These are phyloP conservation scores for Aethionema arabicum DNA, from an alignment of 345 rosid genomes.

Conservation along the genomic window DNA sequence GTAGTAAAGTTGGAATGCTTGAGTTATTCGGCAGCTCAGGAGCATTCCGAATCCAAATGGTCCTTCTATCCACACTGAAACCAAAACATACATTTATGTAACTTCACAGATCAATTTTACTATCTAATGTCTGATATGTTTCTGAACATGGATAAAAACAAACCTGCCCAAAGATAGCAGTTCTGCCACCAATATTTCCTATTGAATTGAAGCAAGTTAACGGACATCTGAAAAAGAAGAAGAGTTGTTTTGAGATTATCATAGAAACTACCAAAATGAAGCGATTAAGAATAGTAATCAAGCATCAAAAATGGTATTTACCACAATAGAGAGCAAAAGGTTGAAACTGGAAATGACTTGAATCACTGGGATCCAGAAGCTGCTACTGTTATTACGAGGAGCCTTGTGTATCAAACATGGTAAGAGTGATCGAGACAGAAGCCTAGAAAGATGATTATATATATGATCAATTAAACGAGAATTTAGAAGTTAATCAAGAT, in stretches of 20 bases:
- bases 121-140: neutral
- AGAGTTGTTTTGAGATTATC: neutral
- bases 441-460: no score
- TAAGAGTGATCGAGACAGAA: conserved; percentile 49
- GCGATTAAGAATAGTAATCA: neutral
- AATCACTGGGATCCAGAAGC: conserved; percentile 84
- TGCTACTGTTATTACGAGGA: conserved; percentile 72
- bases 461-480: conserved; percentile 6
- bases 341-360: conserved; percentile 79
- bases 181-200: conserved; percentile 66
- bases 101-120: neutral
- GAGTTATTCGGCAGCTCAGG: conserved; percentile 80
- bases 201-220: conserved; percentile 44
- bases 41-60: conserved; percentile 90
- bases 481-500: neutral
- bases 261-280: conserved; percentile 5
- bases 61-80: conserved; percentile 88
- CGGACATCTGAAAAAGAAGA: conserved; percentile 51
- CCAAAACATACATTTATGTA: conserved; percentile 24
- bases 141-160: conserved; percentile 10
- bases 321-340: conserved; percentile 63
- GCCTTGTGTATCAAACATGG: conserved; percentile 66
- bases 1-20: conserved; percentile 80
- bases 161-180: conserved; percentile 95
- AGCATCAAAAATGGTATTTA: conserved; percentile 30